These are phyloP conservation scores for Apiotrichum domesticum DNA, from an alignment of 1,284 basidiomycete species.

Conservation along the genomic window DNA sequence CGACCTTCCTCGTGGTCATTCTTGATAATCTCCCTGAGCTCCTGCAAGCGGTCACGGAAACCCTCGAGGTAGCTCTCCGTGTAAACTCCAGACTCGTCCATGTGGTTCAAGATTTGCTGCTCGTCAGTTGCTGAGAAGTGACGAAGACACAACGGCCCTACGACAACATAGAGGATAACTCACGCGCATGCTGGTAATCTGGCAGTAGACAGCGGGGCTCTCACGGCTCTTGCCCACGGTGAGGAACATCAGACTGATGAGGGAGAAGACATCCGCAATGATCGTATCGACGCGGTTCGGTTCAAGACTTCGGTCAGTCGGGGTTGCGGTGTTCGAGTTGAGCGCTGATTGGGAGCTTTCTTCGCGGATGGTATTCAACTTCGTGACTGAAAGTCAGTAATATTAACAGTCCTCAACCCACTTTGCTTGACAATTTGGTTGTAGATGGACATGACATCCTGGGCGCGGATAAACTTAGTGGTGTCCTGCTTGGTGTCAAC, in stretches of 20 bases:
- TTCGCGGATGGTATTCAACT: conserved; percentile 84
- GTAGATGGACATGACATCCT: conserved; percentile 91
- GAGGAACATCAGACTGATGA: conserved; percentile 85
- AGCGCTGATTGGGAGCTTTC: conserved; percentile 27
- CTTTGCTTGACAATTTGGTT: conserved; percentile 92
- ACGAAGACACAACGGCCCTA: background rate
- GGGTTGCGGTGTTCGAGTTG: conserved; percentile 1
- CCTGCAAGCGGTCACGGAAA: conserved; percentile 69
- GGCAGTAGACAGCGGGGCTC: conserved; percentile 85
- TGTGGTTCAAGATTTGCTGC: conserved; percentile 86
- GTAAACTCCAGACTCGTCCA: conserved; percentile 89
- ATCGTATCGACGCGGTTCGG: conserved; percentile 83
- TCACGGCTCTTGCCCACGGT: conserved; percentile 90
- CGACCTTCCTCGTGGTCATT: conserved; percentile 73
- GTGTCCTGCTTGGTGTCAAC: conserved; percentile 54
- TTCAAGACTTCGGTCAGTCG: conserved; percentile 49
- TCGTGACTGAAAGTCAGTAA: conserved; percentile 60
- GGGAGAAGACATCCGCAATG: conserved; percentile 84
- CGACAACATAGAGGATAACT: conserved; percentile 45
- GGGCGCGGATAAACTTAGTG: conserved; percentile 78
- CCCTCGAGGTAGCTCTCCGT: conserved; percentile 81
- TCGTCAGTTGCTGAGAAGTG: conserved; percentile 6
- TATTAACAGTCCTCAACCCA: conserved; percentile 36
- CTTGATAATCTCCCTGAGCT: conserved; percentile 75
- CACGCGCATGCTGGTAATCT: conserved; percentile 87